Evolutionary conservation across 306 rosid genomes (phyloP), one percentile per base, ranked within the genome.

Genomic region (Cucumis hystrix): DNA sequence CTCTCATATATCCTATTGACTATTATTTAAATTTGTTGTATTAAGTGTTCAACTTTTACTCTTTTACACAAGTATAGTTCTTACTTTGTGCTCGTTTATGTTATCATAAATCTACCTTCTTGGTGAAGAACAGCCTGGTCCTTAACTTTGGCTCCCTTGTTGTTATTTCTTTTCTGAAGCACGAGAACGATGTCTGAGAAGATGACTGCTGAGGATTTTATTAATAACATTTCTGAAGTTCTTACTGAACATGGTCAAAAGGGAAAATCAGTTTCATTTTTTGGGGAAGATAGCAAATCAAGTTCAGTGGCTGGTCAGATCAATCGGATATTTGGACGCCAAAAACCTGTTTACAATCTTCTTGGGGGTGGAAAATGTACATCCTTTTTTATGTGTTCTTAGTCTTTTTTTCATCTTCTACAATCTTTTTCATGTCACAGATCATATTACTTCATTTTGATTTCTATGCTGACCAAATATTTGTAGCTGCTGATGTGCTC

Each of bases 331-430:
- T 90, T 95, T 77, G 99, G 97, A 82, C 97, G 90, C 76, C 85
- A 95, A 83, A 95, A 87, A 79, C 90, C 97, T 10, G 83, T 95
- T 80, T 85, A 95, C 88, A 80, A 88, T 80, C 6, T 95, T 83
- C 81, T 95, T 76, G 97, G 97, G 47, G 99, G 99, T 68, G 97
- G 99, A 83, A 92, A 87, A 91, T 85, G 99, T 95, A 88, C 16
- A 86, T 64, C 6, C 74, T 21, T 41, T 14, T 23, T 37, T 47
- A 10, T 33, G 18, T 47, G n/a, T 39, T 35, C 45, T 16, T 64
- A 33, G 47, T 51, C 30, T 18, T n/a, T 66, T 76, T 83, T 58
- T 33, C 69, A 70, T 20, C 33, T 15, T 28, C 63, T 49, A 43
- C 47, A 39, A 67, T 52, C 35, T 21, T 40, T 41, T 72, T 72